These are phyloP conservation scores for Eucommia ulmoides DNA, from an alignment of 257 asterid species.

Conservation along the genomic window DNA sequence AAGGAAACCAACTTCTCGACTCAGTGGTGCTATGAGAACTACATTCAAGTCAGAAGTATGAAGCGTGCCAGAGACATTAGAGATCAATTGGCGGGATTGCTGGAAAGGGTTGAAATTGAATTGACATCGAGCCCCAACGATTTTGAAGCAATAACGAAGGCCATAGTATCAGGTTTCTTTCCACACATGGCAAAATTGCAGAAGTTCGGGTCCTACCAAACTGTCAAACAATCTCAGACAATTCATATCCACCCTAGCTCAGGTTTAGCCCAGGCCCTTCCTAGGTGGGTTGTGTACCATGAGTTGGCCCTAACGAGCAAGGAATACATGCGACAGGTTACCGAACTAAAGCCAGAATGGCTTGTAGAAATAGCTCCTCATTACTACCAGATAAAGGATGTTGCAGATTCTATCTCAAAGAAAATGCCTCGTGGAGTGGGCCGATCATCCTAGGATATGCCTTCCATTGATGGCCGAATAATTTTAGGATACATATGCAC, in stretches of 20 bases:
- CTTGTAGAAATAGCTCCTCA: slow-evolving; percentile 95
- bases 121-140: background rate
- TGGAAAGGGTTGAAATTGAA: slow-evolving; percentile 58
- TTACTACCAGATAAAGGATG: too few species aligned
- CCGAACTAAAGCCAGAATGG: slow-evolving; percentile 90
- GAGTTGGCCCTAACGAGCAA: slow-evolving; percentile 93
- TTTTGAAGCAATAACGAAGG: slow-evolving; percentile 39
- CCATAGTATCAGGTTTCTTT: slow-evolving; percentile 89
- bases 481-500: too few species aligned
- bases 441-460: too few species aligned
- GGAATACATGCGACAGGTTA: slow-evolving; percentile 94
- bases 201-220: slow-evolving; percentile 84
- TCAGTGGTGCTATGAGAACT: slow-evolving; percentile 93
- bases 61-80: slow-evolving; percentile 91
- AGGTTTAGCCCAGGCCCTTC: slow-evolving; percentile 84
- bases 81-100: slow-evolving; percentile 74
- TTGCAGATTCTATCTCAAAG: too few species aligned
- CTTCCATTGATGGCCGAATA: too few species aligned
- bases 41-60: slow-evolving; percentile 75
- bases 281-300: slow-evolving; percentile 94
- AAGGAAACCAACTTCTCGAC: slow-evolving; percentile 83
- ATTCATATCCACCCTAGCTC: slow-evolving; percentile 97
- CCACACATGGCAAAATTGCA: slow-evolving; percentile 88
- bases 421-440: too few species aligned
- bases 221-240: slow-evolving; percentile 82